Conservation (phyloP, 2,329 filamentous ascomycete species). For the Diplocarpon mali region DNA sequence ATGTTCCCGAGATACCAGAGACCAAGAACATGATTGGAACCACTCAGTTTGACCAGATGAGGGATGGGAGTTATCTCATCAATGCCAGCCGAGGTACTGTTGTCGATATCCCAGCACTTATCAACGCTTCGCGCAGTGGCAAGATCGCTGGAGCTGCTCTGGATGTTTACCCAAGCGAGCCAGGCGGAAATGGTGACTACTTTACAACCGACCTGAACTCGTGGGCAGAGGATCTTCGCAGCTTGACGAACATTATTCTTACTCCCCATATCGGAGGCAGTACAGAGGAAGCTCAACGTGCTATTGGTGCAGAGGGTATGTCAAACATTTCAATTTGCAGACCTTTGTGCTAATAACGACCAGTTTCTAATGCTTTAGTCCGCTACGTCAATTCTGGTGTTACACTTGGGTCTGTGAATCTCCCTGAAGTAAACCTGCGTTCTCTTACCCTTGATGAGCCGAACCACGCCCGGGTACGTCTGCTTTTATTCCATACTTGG, state of each 20-base stretch:
- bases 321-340: neutral
- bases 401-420: conserved; percentile 85
- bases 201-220: conserved; percentile 75
- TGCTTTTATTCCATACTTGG: neutral
- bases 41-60: conserved; percentile 76
- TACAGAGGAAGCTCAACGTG: conserved; percentile 93
- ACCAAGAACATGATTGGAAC: conserved; percentile 87
- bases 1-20: conserved; percentile 88
- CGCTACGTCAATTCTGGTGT: conserved; percentile 93
- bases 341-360: neutral
- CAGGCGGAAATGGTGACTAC: conserved; percentile 87
- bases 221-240: conserved; percentile 77
- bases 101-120: conserved; percentile 84
- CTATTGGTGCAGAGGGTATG: conserved; percentile 77
- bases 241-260: conserved; percentile 83
- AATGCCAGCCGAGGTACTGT: conserved; percentile 92
- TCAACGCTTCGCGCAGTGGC: conserved; percentile 74
- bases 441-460: conserved; percentile 84
- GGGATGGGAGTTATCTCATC: conserved; percentile 83
- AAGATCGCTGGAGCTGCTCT: conserved; percentile 91
- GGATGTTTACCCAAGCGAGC: conserved; percentile 92
- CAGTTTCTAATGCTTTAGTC: conserved; percentile 74
- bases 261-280: conserved; percentile 96
- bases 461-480: conserved; percentile 66
- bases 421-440: conserved; percentile 88